A percentile compares a stretch with the other conserved stretches of the same genome.
phyloP scores from a whole-genome alignment of 495 filamentous ascomycete genomes.

The Mycothermus thermophilus region DNA sequence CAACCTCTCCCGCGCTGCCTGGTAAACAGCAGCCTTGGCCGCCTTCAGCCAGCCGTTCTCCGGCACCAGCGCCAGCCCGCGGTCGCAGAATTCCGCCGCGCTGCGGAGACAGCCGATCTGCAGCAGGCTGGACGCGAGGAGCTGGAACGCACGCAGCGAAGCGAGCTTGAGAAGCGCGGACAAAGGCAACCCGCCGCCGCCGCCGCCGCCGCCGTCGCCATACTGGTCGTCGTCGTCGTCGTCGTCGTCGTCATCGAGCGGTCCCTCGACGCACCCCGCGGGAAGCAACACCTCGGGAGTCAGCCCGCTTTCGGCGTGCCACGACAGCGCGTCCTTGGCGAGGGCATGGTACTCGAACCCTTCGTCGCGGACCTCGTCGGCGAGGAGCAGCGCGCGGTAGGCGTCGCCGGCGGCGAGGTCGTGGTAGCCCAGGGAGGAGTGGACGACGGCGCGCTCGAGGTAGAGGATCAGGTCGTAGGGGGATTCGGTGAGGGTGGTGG shows the following conservation, averaged over 20 bases:
- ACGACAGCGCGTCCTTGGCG: slow-evolving; percentile 30
- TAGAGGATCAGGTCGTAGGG: slow-evolving; percentile 74
- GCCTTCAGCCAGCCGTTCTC: slow-evolving; percentile 34
- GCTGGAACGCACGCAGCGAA: slow-evolving; percentile 39
- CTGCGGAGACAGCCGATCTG: slow-evolving; percentile 58
- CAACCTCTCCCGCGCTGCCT: slow-evolving; percentile 31
- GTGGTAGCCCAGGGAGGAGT: slow-evolving; percentile 67
- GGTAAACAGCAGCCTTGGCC: slow-evolving; percentile 33
- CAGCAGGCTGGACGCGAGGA: slow-evolving; percentile 45
- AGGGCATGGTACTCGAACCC: slow-evolving; percentile 50
- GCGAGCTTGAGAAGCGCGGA: slow-evolving; percentile 26
- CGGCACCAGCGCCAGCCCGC: slow-evolving; percentile 32
- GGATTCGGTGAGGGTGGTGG: slow-evolving; percentile 32
- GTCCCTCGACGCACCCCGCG: slow-evolving; percentile 21
- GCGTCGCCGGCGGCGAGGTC: slow-evolving; percentile 84
- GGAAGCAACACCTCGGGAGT: slow-evolving; percentile 26
- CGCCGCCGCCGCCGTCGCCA: slow-evolving; percentile 11
- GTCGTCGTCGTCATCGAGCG: slow-evolving; percentile 19
- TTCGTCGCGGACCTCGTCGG: slow-evolving; percentile 65
- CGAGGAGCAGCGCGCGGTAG: slow-evolving; percentile 72
- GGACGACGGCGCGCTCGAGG: slow-evolving; percentile 53
- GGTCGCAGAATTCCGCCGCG: slow-evolving; percentile 49
- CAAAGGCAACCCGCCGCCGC: slow-evolving; percentile 17
- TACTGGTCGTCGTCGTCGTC: slow-evolving; percentile 9
- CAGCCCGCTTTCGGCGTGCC: slow-evolving; percentile 16